Base-by-base conservation (phyloP, 495 filamentous ascomycete species). In the Hypomontagnella submonticulosa region DNA sequence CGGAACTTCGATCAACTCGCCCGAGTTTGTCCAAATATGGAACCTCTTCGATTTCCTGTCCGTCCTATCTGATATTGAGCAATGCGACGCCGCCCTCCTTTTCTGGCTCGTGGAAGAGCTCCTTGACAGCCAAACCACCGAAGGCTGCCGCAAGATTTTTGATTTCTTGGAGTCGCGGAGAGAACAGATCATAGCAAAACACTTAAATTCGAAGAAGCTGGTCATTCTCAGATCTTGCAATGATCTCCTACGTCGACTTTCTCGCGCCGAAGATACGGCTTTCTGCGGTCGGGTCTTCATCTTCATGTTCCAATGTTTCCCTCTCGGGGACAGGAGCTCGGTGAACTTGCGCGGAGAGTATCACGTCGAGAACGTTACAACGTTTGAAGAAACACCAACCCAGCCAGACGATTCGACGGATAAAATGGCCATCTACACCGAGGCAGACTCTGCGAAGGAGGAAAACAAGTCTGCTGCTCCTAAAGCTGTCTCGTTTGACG, bases 201-300 rank as follows among this genome's bases (percentile, higher is more conserved):
- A 95, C 57, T 90, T 92, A 71, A 87, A 88, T 66, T 88, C 91
- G 63, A 97, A 96, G 76, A 88, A 89, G 57, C 78, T 97, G 42
- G 85, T 97, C 54, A 93, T 97, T 63, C 80, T 99, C 3, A 84
- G 95, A 68, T 89, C 90, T 16, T 98, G 96, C 80, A 99, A 98
- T 76, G 96, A 98, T 76, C 83, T 99, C 2, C 85, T 98, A 7
- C 88, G 95, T 46, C 84, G 95, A 54, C 82, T 99, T 3, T 98
- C 95, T 2, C 84, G 96, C 44, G 92, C 95, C 3, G 92, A 97
- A 70, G 96, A 99, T 77, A 92, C 96, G 0, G 93, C 96, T 2
- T 99, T 99, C 75, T 97, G 93, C 73, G 95, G 95, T 34, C 84
- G 94, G 42, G 93, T 99, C 16, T 97, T 97, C 72, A 96, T 99